Evolutionary conservation across 2,329 filamentous ascomycete species (phyloP), one percentile per base, ranked within the genome.

Genomic region (Venturiaceae sp.): DNA sequence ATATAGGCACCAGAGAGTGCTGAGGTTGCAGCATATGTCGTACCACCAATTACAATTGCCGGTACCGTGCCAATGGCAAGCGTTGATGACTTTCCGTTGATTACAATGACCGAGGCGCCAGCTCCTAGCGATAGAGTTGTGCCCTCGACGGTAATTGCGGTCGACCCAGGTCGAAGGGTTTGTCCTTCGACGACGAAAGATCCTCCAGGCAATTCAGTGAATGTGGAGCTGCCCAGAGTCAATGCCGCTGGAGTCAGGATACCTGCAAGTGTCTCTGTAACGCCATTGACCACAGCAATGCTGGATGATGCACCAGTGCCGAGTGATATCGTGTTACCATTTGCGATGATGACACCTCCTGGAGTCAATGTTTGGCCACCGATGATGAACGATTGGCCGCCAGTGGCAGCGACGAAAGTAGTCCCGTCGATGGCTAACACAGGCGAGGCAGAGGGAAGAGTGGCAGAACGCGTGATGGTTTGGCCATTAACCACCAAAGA

Each of bases 121-220:
- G 59, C 34, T 21, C 37, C 53, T 16, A 72, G 64, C 1, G 66
- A 68, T n/a, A 72, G 66, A 1, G 64, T 67, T 1, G 65, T 65
- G 39, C 65, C 66, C 6, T 62, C 58, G 4, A 68, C 60, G n/a
- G 23, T 30, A 14, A 64, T 65, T 53, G 72, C 65, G 21, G 60
- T 60, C 8, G 71, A 72, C 13, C 73, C 74, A 0, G 74, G 71
- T 0, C 69, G 74, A 5, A 77, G 67, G 3, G 68, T 66, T 13
- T 67, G 64, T 3, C 68, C 69, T 23, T 66, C 66, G 41, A 77
- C 70, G 1, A 71, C 34, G 59, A 74, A 75, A 0, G 66, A 67
- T 9, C 65, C 59, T 5, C 68, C 66, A 21, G 66, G 65, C 5
- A 68, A 60, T n/a, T 69, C 63, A 3, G 61, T 65, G 61, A 67